Evolutionary conservation across 73 alveolate species (phyloP).

Genomic region (Tetrahymena thermophila): DNA sequence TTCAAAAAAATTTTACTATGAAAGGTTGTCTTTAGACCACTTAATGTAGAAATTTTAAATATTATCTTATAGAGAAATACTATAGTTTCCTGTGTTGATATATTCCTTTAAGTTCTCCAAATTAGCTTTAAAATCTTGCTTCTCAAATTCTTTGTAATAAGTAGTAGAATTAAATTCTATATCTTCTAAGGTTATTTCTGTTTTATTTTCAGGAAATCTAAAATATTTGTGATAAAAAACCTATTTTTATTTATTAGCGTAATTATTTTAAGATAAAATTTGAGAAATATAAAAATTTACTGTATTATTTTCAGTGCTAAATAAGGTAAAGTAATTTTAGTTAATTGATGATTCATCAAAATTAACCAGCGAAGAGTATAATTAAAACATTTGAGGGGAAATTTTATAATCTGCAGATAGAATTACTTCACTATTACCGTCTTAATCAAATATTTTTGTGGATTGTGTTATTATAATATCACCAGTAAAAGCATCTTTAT

Average conservation of each 20-base stretch:
- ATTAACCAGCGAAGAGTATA: background rate
- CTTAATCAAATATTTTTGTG: background rate
- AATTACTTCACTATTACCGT: background rate
- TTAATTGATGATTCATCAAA: background rate
- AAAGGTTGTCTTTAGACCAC: background rate
- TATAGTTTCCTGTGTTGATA: background rate
- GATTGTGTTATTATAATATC: background rate
- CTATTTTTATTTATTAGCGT: background rate
- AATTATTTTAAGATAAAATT: background rate
- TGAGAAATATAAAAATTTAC: background rate
- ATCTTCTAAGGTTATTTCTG: background rate
- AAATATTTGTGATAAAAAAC: background rate
- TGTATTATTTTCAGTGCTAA: background rate
- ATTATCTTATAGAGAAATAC: background rate
- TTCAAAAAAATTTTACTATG: background rate
- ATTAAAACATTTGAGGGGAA: background rate
- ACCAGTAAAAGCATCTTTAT: background rate
- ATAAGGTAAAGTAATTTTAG: background rate
- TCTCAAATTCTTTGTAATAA: background rate
- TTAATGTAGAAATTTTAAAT: background rate
- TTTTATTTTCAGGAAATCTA: background rate
- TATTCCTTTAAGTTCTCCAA: background rate
- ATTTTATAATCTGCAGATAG: background rate
- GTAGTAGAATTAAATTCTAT: background rate
- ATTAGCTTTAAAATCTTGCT: background rate